phyloP scores from a whole-genome alignment of 140 eudicot species.

The Stevia rebaudiana region DNA sequence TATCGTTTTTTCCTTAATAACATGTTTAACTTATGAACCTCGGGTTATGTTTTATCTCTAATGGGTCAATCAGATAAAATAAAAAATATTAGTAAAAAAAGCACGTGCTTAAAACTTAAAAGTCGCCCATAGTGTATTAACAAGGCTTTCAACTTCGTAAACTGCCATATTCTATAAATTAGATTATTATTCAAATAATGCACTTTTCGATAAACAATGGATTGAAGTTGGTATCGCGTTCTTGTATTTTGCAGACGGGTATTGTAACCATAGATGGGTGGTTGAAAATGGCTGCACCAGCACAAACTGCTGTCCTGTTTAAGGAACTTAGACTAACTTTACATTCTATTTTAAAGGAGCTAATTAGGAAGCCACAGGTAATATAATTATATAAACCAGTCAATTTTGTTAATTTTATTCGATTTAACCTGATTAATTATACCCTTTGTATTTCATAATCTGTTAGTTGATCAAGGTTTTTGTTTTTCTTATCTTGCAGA shows the following conservation, averaged over 20 bases:
- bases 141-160: not conserved
- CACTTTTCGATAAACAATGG: not conserved
- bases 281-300: conserved; percentile 90
- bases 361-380: conserved; percentile 88
- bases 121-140: not conserved
- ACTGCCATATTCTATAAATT: not conserved
- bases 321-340: conserved; percentile 82
- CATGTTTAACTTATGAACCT: not conserved
- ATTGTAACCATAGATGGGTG: conserved; percentile 71
- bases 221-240: conserved; percentile 6
- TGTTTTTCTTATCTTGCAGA: conserved; percentile 32
- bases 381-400: not conserved
- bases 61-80: not conserved
- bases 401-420: not conserved
- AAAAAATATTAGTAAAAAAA: not conserved
- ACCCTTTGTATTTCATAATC: not conserved
- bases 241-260: conserved; percentile 56
- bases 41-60: not conserved
- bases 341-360: conserved; percentile 72
- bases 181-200: no score
- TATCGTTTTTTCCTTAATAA: conserved; percentile 21
- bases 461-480: conserved; percentile 7
- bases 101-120: not conserved
- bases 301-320: conserved; percentile 94
- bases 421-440: not conserved